Evolutionary conservation across 441 rosid genomes (phyloP).

Genomic region (Pelargonium citronellum): DNA sequence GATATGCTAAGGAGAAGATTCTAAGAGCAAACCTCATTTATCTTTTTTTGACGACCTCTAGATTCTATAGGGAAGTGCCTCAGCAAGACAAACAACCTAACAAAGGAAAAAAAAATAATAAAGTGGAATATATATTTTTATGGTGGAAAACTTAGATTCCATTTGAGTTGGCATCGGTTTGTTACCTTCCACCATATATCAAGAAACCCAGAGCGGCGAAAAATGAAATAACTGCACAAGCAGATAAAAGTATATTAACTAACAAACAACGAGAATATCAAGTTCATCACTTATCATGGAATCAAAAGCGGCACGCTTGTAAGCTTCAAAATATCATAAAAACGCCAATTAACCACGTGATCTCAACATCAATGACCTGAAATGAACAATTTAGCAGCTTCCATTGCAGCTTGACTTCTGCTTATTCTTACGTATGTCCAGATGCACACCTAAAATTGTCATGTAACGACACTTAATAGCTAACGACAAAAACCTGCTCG

Average conservation of each 20-base stretch:
- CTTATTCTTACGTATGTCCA: conserved; percentile 45
- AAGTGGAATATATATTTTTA: neutral
- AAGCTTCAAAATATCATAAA: no score
- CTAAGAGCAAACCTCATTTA: conserved; percentile 19
- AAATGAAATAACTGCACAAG: conserved; percentile 41
- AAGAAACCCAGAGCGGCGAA: conserved; percentile 49
- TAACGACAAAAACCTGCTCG: neutral
- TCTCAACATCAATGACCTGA: conserved; percentile 34
- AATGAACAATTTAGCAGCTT: conserved; percentile 44
- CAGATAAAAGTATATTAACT: no score
- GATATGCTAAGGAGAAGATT: no score
- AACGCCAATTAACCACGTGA: no score
- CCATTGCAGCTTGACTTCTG: conserved; percentile 28
- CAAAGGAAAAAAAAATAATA: neutral
- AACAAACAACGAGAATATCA: no score
- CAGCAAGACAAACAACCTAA: conserved; percentile 21
- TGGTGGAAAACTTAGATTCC: neutral
- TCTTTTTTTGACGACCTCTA: conserved; percentile 25
- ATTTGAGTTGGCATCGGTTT: neutral
- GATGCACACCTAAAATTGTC: conserved; percentile 36
- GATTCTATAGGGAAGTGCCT: conserved; percentile 28
- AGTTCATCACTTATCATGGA: no score
- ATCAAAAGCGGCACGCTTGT: no score
- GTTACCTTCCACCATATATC: conserved; percentile 61
- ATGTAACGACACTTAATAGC: neutral